Percentiles rank a stretch among this genome's conserved stretches.
phyloP scores from a whole-genome alignment of 148 eudicot genomes.

The Suaeda aralocaspica region DNA sequence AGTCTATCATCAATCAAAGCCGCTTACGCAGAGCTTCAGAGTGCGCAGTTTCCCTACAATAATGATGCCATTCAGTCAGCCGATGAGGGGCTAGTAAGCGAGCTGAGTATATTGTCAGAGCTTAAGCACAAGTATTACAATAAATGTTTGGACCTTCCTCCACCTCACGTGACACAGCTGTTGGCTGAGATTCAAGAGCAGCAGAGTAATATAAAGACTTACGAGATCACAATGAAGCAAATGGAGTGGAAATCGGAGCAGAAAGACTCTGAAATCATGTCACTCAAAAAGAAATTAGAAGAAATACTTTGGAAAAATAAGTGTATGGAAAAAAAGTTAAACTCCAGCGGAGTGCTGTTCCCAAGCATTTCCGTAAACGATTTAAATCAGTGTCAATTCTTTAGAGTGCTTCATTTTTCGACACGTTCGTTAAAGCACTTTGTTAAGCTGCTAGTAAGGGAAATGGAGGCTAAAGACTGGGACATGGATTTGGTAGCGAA shows the following conservation, averaged over 20 bases:
- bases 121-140: conserved; percentile 48
- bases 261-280: conserved; percentile 30
- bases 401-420: conserved; percentile 41
- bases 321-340: conserved; percentile 45
- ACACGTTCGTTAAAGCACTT: conserved; percentile 57
- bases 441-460: conserved; percentile 57
- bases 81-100: conserved; percentile 58
- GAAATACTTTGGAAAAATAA: conserved; percentile 34
- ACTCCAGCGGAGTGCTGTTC: conserved; percentile 50
- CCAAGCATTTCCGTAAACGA: conserved; percentile 33
- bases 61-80: conserved; percentile 51
- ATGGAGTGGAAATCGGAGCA: conserved; percentile 43
- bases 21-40: conserved; percentile 83
- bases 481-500: conserved; percentile 60
- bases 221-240: conserved; percentile 78
- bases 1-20: conserved; percentile 69
- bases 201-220: conserved; percentile 70
- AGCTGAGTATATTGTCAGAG: conserved; percentile 55
- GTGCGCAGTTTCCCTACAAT: conserved; percentile 76
- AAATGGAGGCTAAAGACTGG: conserved; percentile 74
- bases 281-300: conserved; percentile 28
- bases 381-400: conserved; percentile 46
- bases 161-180: conserved; percentile 64
- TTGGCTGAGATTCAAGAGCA: conserved; percentile 90
- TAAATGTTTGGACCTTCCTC: conserved; percentile 55